Evolutionary conservation across 768 basidiomycete species (phyloP).

Genomic region (Asterophora parasitica): DNA sequence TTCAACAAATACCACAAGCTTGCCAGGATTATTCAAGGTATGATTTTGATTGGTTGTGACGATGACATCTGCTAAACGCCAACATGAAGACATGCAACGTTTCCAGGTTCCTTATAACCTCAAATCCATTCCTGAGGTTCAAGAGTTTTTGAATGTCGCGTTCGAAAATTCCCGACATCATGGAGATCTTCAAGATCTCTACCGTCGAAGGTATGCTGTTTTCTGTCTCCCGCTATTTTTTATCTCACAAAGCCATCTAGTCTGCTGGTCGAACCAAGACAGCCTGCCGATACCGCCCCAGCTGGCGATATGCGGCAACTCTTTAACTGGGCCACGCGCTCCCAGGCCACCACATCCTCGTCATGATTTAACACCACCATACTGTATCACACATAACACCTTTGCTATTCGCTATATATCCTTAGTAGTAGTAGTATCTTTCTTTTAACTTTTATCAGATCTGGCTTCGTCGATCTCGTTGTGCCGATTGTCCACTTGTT

Average conservation of each 20-base stretch:
- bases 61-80: background rate
- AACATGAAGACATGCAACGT: conserved; percentile 73
- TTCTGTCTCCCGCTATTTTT: conserved; percentile 29
- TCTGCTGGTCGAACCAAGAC: conserved; percentile 79
- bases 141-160: conserved; percentile 67
- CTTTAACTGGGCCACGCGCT: conserved; percentile 74
- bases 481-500: conserved; percentile 10
- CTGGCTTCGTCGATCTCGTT: conserved; percentile 15
- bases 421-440: conserved; percentile 10
- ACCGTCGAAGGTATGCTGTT: conserved; percentile 75
- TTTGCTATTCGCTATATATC: conserved; percentile 13
- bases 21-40: conserved; percentile 78
- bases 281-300: conserved; percentile 65
- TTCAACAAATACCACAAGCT: conserved; percentile 96
- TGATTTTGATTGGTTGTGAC: conserved; percentile 7
- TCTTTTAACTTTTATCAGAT: conserved; percentile 14
- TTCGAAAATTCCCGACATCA: conserved; percentile 74
- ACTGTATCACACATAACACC: conserved; percentile 8
- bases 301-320: conserved; percentile 70
- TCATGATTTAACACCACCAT: conserved; percentile 47
- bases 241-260: conserved; percentile 30
- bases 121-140: conserved; percentile 85
- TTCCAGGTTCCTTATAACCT: conserved; percentile 86
- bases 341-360: conserved; percentile 26
- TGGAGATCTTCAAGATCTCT: conserved; percentile 82